Conservation (phyloP, 2,329 filamentous ascomycete species). For the Eurotiales sp. region DNA sequence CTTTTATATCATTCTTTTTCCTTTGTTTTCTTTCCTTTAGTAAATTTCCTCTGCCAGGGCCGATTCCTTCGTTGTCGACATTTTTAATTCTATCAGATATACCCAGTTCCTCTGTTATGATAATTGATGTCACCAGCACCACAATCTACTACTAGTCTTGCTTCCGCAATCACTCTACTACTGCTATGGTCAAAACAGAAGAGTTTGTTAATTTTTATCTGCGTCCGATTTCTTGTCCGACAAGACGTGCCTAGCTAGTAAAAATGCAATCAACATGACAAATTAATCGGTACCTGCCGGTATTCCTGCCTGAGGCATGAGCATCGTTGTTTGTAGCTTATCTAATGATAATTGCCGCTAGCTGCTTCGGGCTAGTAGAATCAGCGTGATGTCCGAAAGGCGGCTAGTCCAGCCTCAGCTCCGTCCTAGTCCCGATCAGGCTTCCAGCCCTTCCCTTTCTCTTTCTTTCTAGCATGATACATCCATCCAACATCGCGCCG, state of each 20-base stretch:
- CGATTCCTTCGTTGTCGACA: not conserved
- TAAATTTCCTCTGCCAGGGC: not conserved
- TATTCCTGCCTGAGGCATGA: no score
- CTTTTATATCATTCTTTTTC: not conserved
- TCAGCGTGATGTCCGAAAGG: not conserved
- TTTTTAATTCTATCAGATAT: constrained; percentile 10
- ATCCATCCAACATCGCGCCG: no score
- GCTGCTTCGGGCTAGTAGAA: no score
- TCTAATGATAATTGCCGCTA: no score
- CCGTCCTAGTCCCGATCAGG: not conserved
- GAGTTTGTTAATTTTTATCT: no score
- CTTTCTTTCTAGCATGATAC: no score
- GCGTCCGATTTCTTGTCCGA: no score
- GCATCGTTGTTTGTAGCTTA: no score
- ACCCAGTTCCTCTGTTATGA: constrained; percentile 11
- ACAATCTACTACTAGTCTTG: not conserved
- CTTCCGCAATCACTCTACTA: not conserved
- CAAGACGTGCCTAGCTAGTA: no score
- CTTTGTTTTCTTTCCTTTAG: not conserved
- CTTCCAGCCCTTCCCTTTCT: not conserved
- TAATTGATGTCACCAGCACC: constrained; percentile 10
- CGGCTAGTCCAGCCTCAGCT: not conserved
- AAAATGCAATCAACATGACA: no score
- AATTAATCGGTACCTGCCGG: no score
- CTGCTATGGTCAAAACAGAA: not conserved